These are phyloP conservation scores for Phanerodontia chrysosporium DNA, from an alignment of 768 basidiomycete species.

Conservation along the genomic window DNA sequence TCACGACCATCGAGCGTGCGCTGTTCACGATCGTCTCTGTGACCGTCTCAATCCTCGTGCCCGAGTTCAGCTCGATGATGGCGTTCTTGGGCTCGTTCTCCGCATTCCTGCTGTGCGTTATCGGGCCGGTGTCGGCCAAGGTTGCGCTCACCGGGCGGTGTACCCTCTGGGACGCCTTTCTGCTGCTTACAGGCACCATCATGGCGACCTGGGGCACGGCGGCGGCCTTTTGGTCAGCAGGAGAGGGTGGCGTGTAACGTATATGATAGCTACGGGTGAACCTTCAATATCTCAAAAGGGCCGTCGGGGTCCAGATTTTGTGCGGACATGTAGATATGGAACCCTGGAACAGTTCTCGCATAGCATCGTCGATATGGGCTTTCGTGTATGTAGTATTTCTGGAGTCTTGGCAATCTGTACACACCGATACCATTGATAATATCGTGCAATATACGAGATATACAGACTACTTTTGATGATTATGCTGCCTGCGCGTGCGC, in stretches of 20 bases:
- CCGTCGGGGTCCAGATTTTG: neutral
- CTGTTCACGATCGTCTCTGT: slow-evolving; percentile 57
- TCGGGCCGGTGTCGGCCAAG: slow-evolving; percentile 68
- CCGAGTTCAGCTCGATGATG: slow-evolving; percentile 81
- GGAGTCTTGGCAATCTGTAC: neutral
- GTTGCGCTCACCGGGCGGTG: slow-evolving; percentile 50
- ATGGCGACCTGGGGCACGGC: slow-evolving; percentile 81
- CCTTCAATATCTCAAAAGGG: neutral
- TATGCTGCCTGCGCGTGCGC: slow-evolving; percentile 60
- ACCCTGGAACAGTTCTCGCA: neutral
- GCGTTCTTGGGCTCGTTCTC: slow-evolving; percentile 90
- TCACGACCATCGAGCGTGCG: slow-evolving; percentile 53
- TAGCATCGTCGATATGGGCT: neutral
- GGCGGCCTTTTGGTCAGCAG: slow-evolving; percentile 50
- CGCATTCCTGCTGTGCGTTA: slow-evolving; percentile 55
- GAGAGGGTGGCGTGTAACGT: slow-evolving; percentile 1
- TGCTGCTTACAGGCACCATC: slow-evolving; percentile 47
- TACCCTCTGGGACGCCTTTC: slow-evolving; percentile 44
- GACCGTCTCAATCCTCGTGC: slow-evolving; percentile 66
- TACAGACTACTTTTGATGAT: slow-evolving; percentile 5
- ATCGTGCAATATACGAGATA: neutral
- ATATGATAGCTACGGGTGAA: neutral
- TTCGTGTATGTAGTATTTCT: neutral
- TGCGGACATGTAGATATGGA: neutral
- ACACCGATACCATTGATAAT: neutral